These are phyloP conservation scores for Tinospora cordifolia DNA, from an alignment of 164 flowering plant species.

Conservation along the genomic window DNA sequence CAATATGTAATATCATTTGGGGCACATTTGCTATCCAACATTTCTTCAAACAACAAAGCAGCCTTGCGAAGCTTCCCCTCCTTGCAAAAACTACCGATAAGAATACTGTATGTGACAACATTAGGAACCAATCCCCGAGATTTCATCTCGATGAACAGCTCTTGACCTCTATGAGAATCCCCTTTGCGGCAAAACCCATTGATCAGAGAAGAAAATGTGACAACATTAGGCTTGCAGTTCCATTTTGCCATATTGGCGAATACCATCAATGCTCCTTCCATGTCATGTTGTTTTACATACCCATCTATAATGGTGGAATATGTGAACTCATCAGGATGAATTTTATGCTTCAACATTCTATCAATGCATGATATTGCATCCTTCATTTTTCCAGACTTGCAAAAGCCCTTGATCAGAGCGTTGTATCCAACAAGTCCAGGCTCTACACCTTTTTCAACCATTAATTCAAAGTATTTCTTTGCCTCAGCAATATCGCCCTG, in stretches of 20 bases:
- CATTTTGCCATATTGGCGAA: slow-evolving; percentile 42
- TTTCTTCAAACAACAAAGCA: slow-evolving; percentile 49
- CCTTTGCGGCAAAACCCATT: slow-evolving; percentile 62
- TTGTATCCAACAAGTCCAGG: slow-evolving; percentile 59
- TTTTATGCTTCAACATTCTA: slow-evolving; percentile 33
- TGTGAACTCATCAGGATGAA: slow-evolving; percentile 59
- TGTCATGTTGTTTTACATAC: slow-evolving; percentile 51
- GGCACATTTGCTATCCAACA: slow-evolving; percentile 53
- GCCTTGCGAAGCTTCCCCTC: slow-evolving; percentile 54
- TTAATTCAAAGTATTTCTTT: slow-evolving; percentile 38
- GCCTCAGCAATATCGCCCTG: slow-evolving; percentile 54
- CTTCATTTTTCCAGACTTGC: slow-evolving; percentile 64
- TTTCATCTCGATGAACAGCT: slow-evolving; percentile 46
- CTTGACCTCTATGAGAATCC: slow-evolving; percentile 40
- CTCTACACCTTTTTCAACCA: slow-evolving; percentile 34
- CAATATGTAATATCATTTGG: slow-evolving; percentile 65
- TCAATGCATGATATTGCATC: slow-evolving; percentile 48
- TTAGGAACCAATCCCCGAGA: slow-evolving; percentile 49
- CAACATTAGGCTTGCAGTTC: slow-evolving; percentile 59
- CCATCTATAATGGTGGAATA: slow-evolving; percentile 76
- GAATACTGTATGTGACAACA: slow-evolving; percentile 67
- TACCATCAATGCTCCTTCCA: slow-evolving; percentile 40
- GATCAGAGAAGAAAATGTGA: slow-evolving; percentile 68
- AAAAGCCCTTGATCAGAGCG: slow-evolving; percentile 76
- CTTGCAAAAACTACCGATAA: slow-evolving; percentile 58